Conservation (phyloP, 352 stramenopile species). For the Phytopythium mirpurense region DNA sequence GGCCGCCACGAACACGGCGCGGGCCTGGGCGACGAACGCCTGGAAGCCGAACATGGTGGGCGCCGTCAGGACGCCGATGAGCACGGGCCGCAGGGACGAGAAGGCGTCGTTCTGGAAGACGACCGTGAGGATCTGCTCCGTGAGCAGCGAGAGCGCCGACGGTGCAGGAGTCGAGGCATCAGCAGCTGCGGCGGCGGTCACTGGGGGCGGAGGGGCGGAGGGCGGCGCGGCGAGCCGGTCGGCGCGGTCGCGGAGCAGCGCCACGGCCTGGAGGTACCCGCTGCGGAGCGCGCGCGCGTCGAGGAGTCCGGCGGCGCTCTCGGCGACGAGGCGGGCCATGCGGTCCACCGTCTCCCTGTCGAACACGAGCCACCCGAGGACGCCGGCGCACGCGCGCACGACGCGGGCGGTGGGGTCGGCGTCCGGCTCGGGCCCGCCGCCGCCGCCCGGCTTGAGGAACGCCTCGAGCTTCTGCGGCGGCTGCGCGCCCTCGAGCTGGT, state of each 20-base stretch:
- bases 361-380: slow-evolving; percentile 26
- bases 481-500: slow-evolving; percentile 9
- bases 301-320: slow-evolving; percentile 17
- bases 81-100: slow-evolving; percentile 16
- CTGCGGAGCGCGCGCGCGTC: slow-evolving; percentile 22
- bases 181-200: neutral
- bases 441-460: slow-evolving; percentile 15
- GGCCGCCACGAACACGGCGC: slow-evolving; percentile 18
- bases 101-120: slow-evolving; percentile 31
- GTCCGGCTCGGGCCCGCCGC: neutral
- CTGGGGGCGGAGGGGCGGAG: neutral
- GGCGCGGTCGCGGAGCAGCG: slow-evolving; percentile 20
- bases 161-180: too few species aligned
- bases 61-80: slow-evolving; percentile 22
- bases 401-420: slow-evolving; percentile 11
- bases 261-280: slow-evolving; percentile 25
- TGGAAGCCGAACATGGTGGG: slow-evolving; percentile 33
- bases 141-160: slow-evolving; percentile 17
- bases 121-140: slow-evolving; percentile 27
- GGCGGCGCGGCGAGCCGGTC: slow-evolving; percentile 17
- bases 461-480: neutral
- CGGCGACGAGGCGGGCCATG: slow-evolving; percentile 19
- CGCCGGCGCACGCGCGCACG: slow-evolving; percentile 17
- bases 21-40: slow-evolving; percentile 29
- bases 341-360: slow-evolving; percentile 20